Percentiles rank a stretch among this genome's conserved stretches.
These are phyloP conservation scores for Acanthochlamys bracteata DNA, from an alignment of 106 monocot genomes.

Conservation along the genomic window DNA sequence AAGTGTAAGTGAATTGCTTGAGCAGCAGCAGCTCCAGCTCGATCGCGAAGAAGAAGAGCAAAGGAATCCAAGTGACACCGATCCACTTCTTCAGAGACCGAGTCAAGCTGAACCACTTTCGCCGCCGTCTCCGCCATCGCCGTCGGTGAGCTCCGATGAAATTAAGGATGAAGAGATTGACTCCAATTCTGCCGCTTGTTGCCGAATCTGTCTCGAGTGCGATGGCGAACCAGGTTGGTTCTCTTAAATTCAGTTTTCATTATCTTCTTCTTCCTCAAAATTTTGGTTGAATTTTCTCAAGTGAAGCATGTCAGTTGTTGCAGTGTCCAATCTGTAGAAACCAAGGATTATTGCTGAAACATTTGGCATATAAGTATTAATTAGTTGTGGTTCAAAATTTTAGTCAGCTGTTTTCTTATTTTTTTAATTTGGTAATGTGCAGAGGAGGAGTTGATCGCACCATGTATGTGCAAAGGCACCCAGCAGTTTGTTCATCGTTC, in stretches of 20 bases:
- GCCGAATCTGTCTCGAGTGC: constrained; percentile 87
- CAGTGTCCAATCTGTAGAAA: too few species aligned
- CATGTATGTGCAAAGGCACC: constrained; percentile 99
- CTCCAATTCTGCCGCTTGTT: constrained; percentile 42
- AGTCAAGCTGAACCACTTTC: neutral
- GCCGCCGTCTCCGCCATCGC: neutral
- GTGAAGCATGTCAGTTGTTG: too few species aligned
- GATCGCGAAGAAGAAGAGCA: constrained; percentile 8
- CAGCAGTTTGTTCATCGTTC: constrained; percentile 98
- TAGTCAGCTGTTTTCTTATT: neutral
- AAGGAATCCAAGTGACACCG: constrained; percentile 34
- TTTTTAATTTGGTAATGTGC: neutral
- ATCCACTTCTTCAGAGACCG: constrained; percentile 45
- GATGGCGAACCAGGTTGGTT: constrained; percentile 44
- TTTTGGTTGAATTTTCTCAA: too few species aligned
- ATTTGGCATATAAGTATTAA: neutral
- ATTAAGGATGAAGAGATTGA: constrained; percentile 61
- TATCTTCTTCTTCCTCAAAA: neutral
- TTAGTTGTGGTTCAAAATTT: neutral
- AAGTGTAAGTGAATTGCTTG: too few species aligned
- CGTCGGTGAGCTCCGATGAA: constrained; percentile 26
- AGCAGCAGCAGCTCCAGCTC: neutral
- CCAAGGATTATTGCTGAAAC: too few species aligned
- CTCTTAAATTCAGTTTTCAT: neutral
- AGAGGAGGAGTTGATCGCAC: constrained; percentile 96